phyloP scores from a whole-genome alignment of 176 grass and related monocot genomes.

The Aegilops sharonensis region DNA sequence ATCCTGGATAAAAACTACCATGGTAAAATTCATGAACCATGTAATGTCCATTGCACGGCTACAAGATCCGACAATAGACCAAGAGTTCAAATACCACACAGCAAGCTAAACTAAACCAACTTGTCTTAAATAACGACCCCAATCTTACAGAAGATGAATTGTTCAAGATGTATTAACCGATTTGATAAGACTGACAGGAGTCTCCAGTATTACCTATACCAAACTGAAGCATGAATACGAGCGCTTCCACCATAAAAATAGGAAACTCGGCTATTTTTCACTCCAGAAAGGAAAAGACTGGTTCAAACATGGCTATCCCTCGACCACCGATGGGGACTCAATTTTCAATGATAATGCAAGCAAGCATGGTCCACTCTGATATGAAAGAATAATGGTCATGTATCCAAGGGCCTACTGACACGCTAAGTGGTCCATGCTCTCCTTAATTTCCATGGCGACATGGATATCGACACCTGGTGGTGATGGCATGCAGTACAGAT shows the following conservation, averaged over 20 bases:
- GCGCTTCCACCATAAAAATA: neutral
- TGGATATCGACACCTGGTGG: neutral
- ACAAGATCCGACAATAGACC: neutral
- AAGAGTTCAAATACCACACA: neutral
- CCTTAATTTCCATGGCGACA: neutral
- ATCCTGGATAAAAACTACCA: neutral
- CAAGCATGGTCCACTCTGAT: conserved; percentile 10
- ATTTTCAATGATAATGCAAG: neutral
- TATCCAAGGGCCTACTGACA: neutral
- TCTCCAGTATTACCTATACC: neutral
- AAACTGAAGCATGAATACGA: neutral
- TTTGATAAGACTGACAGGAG: neutral
- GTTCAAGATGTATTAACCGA: neutral
- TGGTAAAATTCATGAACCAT: neutral
- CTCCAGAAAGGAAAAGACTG: neutral
- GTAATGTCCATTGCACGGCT: neutral
- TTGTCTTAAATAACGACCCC: neutral
- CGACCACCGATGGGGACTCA: neutral
- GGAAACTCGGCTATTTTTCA: neutral
- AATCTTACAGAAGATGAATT: neutral
- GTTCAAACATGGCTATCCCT: neutral
- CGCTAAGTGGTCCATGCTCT: neutral
- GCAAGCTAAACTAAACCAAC: neutral
- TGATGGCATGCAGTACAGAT: neutral
- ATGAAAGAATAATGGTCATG: neutral